Base-by-base conservation (phyloP, 2,329 filamentous ascomycete genomes). In the Onygenales sp. region DNA sequence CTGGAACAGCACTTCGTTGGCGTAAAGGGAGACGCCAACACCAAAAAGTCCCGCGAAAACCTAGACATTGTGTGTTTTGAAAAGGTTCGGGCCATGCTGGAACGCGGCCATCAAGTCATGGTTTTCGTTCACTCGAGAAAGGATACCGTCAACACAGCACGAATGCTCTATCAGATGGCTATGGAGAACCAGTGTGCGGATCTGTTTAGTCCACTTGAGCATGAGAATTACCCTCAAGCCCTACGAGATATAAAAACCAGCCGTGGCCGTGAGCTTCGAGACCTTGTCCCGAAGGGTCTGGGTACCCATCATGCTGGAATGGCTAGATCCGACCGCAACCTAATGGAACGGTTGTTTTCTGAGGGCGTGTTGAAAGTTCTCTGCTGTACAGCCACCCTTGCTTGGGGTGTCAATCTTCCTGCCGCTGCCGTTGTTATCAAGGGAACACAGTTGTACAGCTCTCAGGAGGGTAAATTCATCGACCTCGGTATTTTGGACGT, bases 361-460 rank as follows among this genome's bases (percentile, higher is more conserved):
- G 86, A 94, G 60, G 94, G 93, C 31, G 85, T 97, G n/a, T 81
- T 97, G 61, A 95, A 93, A 68, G 91, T 98, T 0, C 84, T 98
- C 21, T 97, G 92, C 77, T 98, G 94, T 82, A 98, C 93, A 2
- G 93, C 93, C 9, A 98, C 93, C 1, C 78, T 98, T 31, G 93
- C 93, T 0, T 98, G 93, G 93, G 93, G 93, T 83, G 92, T 98
- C 66, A 98, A 98, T 70, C 81, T 98, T 70, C 93, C 93, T 0
- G 93, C 93, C 36, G 93, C 93, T 0, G 94, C 93, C 0, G 93
- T 98, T 49, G 81, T 98, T 51, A 98, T 98, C 78, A 98, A 98
- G 68, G 93, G 93, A 13, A 98, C 93, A 0, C 92, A 97, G 65
- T 82, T 98, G 0, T 98, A 98, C 72, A 97, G 91, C 67, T 86